phyloP scores from a whole-genome alignment of 1,284 basidiomycete genomes.

The Inonotus obliquus region DNA sequence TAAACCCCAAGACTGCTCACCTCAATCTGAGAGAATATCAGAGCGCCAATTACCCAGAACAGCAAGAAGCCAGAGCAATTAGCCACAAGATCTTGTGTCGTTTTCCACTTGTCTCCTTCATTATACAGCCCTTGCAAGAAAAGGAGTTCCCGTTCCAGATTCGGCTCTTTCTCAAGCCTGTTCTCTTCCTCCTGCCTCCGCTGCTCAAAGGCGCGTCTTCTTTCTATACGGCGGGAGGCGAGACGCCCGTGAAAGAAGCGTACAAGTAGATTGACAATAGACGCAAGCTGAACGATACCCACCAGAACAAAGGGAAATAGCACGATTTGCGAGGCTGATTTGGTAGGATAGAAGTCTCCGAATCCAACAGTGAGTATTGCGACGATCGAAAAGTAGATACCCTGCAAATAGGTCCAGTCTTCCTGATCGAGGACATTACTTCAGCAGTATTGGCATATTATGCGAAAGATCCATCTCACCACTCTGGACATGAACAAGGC shows the following conservation, averaged over 20 bases:
- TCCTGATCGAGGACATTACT: slow-evolving; percentile 10
- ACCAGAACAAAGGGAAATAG: slow-evolving; percentile 52
- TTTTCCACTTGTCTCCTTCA: not conserved
- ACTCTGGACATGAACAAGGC: slow-evolving; percentile 22
- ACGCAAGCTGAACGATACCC: slow-evolving; percentile 55
- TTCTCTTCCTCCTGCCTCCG: slow-evolving; percentile 16
- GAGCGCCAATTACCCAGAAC: slow-evolving; percentile 19
- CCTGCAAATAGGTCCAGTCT: slow-evolving; percentile 28
- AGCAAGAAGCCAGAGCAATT: slow-evolving; percentile 10
- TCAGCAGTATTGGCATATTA: no score
- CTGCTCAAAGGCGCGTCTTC: slow-evolving; percentile 5
- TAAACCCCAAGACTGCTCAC: not conserved
- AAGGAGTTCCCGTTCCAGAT: slow-evolving; percentile 13
- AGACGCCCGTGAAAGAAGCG: slow-evolving; percentile 14
- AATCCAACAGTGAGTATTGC: slow-evolving; percentile 77
- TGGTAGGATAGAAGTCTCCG: slow-evolving; percentile 63
- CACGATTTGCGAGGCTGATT: slow-evolving; percentile 48
- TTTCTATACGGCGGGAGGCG: slow-evolving; percentile 1
- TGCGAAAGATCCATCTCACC: slow-evolving; percentile 10
- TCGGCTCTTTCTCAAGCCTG: slow-evolving; percentile 1
- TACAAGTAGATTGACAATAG: slow-evolving; percentile 16
- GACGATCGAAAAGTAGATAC: slow-evolving; percentile 65
- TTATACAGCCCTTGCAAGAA: slow-evolving; percentile 13
- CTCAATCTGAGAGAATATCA: slow-evolving; percentile 20
- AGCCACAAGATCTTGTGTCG: not conserved